Base-by-base conservation (phyloP, 2,329 filamentous ascomycete species). In the Pseudocercospora fijiensis region DNA sequence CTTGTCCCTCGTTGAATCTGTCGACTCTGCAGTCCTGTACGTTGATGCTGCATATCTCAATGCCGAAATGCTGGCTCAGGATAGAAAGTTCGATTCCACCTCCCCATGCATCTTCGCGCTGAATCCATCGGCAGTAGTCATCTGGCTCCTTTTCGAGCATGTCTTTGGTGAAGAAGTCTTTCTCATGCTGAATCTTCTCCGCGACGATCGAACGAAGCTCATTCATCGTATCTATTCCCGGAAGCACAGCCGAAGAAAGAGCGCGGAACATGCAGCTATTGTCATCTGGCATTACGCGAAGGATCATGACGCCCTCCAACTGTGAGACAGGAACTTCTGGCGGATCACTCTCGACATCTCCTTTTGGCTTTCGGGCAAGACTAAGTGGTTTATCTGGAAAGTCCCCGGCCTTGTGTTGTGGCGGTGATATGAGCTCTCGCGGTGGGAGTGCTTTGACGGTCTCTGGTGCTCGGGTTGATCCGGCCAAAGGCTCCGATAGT, bases 201-300 rank as follows among this genome's bases (percentile, higher is more conserved):
- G 91, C 92, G 20, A 96, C 88, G 66, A 96, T 83, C 13, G 85
- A 87, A 61, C 93, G 88, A 18, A 97, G 82, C 71, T 90, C 88
- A 0, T 82, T 85, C 86, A 90, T 89, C 8, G 83, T 82, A 67
- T 89, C 86, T 70, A 89, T 82, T 1, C 82, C 81, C 9, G 76
- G 75, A 56, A 91, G 85, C n/a, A 96, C 83, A 2, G 90, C 90
- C 60, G 88, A 90, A 16, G 91, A 90, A 53, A 98, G 88, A 0
- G 94, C 93, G 27, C 92, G 90, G 78, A 97, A 98, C 72, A 98
- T 87, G 78, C 94, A 98, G 63, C 88, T 92, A 77, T 97, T 97
- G 77, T 98, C 94, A 74, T 97, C 94, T 4, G 93, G 92, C 94
- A 98, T 97, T 57, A 98, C 91, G 13, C 94, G 89, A 18, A 97